A percentile compares a stretch with the other conserved stretches of the same genome.
phyloP scores from a whole-genome alignment of 2,329 filamentous ascomycete species.

The Pseudogymnoascus sp. region DNA sequence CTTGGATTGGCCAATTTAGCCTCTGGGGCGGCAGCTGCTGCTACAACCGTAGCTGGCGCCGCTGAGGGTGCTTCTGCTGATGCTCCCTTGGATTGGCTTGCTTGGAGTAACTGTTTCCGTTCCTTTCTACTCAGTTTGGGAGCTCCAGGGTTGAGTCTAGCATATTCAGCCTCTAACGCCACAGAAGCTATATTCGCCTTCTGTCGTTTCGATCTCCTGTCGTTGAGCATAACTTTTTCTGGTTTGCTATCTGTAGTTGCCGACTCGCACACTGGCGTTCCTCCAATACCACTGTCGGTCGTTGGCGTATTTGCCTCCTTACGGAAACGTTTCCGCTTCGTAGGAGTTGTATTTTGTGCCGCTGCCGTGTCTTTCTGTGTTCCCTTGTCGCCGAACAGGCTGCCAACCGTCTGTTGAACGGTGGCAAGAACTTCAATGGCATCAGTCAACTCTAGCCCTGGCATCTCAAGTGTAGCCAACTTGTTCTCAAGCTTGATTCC shows the following conservation, averaged over 20 bases:
- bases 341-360: not conserved
- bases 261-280: not conserved
- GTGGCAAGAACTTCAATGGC: not conserved
- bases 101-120: not conserved
- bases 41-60: not conserved
- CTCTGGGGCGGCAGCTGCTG: not conserved
- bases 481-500: not conserved
- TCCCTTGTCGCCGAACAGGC: not conserved
- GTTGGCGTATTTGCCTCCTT: not conserved
- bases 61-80: not conserved
- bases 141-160: not conserved
- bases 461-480: not conserved
- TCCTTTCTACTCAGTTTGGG: not conserved
- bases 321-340: not conserved
- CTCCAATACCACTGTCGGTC: not conserved
- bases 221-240: not conserved
- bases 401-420: slow-evolving; percentile 1
- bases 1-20: not conserved
- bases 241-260: not conserved
- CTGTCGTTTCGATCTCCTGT: not conserved
- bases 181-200: not conserved
- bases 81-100: not conserved
- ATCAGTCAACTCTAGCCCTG: not conserved
- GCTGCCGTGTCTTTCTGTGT: not conserved
- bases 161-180: not conserved